Base-by-base conservation (phyloP, 179 eudicot genomes). In the Dionaea muscipula region DNA sequence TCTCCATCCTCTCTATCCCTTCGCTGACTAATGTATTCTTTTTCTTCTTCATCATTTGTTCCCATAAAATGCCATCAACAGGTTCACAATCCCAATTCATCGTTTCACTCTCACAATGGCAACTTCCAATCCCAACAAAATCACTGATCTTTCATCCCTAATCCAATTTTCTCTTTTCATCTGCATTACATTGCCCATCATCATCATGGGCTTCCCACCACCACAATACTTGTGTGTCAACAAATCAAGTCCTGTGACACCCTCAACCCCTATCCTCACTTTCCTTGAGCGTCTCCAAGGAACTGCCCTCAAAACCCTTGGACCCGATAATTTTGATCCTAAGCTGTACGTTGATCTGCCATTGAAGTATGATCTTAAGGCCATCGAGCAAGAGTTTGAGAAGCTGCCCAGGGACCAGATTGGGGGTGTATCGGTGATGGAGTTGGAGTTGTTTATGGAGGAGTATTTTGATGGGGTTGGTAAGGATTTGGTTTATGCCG, bases 341-440 rank as follows among this genome's bases (percentile, higher is more conserved):
- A 91, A 91, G 47, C 69, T 62, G 9, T 91, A 84, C 47, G 80
- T 87, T 14, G 95, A 91, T 58, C 48, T 84, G 18, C 75, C 94
- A 21, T 63, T 90, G 46, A 86, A 75, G 57, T 59, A 19, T 50
- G 68, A 67, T 57, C 83, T 90, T 1, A 61, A 81, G 0, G 12
- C 24, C 6, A 70, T 78, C 7, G 48, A 69, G 49, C 49, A 68
- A 16, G 83, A 81, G 2, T 86, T 84, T 51, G 51, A 55, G 0
- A 63, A 59, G 20, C 62, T 86, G 16, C 44, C 77, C 4, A 69
- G 57, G 31, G 20, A 11, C 14, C 33, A 21, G 1, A 70, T 70
- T 35, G 79, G 88, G 2, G 53, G 61, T 28, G 77, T 81, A 9
- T 66, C 78, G 10, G 68, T 24, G 0, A 6, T 17, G 8, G 79